Evolutionary conservation across 1,284 basidiomycete species (phyloP).

Genomic region (Ustilago bromivora): DNA sequence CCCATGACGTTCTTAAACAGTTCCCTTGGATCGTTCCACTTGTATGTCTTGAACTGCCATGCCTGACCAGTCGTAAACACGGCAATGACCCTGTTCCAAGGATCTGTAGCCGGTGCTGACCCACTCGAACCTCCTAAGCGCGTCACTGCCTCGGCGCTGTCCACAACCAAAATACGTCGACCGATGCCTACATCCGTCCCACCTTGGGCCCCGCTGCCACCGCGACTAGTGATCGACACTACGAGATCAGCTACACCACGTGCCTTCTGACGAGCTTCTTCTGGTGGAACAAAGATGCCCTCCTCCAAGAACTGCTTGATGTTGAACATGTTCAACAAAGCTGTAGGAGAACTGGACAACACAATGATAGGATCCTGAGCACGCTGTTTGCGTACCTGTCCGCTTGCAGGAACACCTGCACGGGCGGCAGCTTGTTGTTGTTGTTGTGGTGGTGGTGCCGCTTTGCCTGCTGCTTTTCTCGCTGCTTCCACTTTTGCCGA

Average conservation of each 20-base stretch:
- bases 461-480: conserved; percentile 48
- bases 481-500: conserved; percentile 57
- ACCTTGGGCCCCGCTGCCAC: conserved; percentile 23
- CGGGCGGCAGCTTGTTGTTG: conserved; percentile 20
- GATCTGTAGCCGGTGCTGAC: conserved; percentile 49
- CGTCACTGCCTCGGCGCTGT: conserved; percentile 88
- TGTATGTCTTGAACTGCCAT: conserved; percentile 97
- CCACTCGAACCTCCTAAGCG: conserved; percentile 78
- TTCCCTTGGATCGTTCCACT: conserved; percentile 90
- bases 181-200: conserved; percentile 43
- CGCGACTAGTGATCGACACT: conserved; percentile 59
- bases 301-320: conserved; percentile 93
- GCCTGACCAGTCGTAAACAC: conserved; percentile 97
- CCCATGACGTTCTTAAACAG: conserved; percentile 82
- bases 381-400: conserved; percentile 55
- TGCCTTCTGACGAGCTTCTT: conserved; percentile 61
- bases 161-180: conserved; percentile 82
- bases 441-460: conserved; percentile 5
- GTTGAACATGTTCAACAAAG: conserved; percentile 97
- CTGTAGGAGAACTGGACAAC: conserved; percentile 93
- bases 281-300: conserved; percentile 76
- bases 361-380: conserved; percentile 85
- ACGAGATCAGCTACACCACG: conserved; percentile 58
- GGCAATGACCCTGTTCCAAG: conserved; percentile 87
- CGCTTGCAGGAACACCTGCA: conserved; percentile 28